Base-by-base conservation (phyloP, 1,284 basidiomycete genomes). In the Coniferiporia weirii region DNA sequence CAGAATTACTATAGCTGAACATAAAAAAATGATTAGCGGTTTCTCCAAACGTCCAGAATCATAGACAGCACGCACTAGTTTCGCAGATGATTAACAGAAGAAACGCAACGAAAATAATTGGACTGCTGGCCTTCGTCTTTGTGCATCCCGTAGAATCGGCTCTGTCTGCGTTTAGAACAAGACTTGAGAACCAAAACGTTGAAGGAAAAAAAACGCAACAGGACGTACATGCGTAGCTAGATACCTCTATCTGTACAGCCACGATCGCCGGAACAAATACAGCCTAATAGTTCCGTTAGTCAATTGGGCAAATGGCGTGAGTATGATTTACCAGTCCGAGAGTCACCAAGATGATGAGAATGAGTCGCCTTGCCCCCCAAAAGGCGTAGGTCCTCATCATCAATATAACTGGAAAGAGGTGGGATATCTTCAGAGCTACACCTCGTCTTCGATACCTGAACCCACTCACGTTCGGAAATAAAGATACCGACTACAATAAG, bases 21-120 rank as follows among this genome's bases (percentile, higher is more conserved):
- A 17, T 32, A 15, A 52, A 13, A 19, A 22, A 44, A 13, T 12
- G 22, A 47, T 3, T 48, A n/a, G n/a, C 34, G 48, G 43, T 46
- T 15, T n/a, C 8, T n/a, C 50, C 2, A 53, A 13, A 1, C 27
- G 19, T 7, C 8, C 15, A 38, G 19, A 45, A 12, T 8, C 3
- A 22, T 4, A 5, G 10, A 32, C 6, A 9, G 17, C 43, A 68
- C 72, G 44, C 52, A 77, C 76, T 68, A 1, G 75, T 77, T 66
- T 79, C 77, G 3, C 69, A 73, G 3, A 74, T 7, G 19, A 74
- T 66, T 4, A 79, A 64, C n/a, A 74, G 61, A 8, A 77, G 65
- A 59, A 76, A 79, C 1, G 72, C 71, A 15, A 73, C 62, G 38
- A 76, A 70, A 34, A 76, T 73, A 32, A 76, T 68, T 10, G 68